Conservation (phyloP, 768 basidiomycete genomes). For the Crassisporium funariophilum region DNA sequence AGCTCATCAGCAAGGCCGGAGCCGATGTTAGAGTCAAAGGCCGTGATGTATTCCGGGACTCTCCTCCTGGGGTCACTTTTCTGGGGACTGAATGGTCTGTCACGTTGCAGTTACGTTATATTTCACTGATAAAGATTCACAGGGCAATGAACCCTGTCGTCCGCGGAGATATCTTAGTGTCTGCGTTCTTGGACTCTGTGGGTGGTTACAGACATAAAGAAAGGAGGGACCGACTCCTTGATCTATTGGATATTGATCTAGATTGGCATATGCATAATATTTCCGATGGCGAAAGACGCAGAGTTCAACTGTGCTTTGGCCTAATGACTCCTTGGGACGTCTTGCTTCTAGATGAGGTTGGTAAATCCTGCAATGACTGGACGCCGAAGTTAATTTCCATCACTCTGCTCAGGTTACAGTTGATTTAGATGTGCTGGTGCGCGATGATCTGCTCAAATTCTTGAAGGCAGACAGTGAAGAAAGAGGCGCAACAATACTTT, state of each 20-base stretch:
- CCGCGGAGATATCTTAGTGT: conserved; percentile 87
- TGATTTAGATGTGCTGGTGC: conserved; percentile 94
- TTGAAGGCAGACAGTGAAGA: conserved; percentile 78
- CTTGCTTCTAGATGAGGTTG: conserved; percentile 89
- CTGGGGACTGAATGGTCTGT: conserved; percentile 92
- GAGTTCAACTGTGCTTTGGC: conserved; percentile 93
- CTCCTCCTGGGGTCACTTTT: conserved; percentile 80
- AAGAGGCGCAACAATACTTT: conserved; percentile 87
- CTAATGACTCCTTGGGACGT: conserved; percentile 96
- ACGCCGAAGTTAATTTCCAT: conserved; percentile 3
- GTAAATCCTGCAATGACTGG: conserved; percentile 1
- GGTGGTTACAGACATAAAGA: conserved; percentile 95
- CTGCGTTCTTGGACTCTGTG: conserved; percentile 95
- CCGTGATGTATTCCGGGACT: conserved; percentile 87
- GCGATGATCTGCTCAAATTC: conserved; percentile 87
- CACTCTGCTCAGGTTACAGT: conserved; percentile 75
- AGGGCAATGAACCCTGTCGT: conserved; percentile 99
- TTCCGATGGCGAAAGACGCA: conserved; percentile 92
- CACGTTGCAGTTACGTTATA: neutral
- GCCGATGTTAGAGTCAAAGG: conserved; percentile 73
- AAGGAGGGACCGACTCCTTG: conserved; percentile 80
- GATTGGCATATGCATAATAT: conserved; percentile 97
- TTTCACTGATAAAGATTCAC: conserved; percentile 10
- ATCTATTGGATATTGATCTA: conserved; percentile 92
- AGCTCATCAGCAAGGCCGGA: conserved; percentile 56